Base-by-base conservation (phyloP, 768 basidiomycete genomes). In the Mycena kentingensis region DNA sequence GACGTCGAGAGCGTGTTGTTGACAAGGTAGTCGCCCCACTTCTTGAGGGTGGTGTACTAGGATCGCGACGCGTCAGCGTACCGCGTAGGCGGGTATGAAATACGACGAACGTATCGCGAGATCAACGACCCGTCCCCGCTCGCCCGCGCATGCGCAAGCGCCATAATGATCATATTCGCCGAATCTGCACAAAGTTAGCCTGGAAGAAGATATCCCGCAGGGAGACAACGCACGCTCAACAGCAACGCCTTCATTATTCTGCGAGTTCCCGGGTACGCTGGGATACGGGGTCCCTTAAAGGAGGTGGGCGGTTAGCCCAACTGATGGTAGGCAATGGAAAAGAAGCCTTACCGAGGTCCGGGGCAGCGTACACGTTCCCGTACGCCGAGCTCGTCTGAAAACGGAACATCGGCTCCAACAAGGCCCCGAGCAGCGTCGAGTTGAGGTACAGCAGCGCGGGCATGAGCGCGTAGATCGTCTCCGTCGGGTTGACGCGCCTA, bases 81-180 rank as follows among this genome's bases (percentile, higher is more conserved):
- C 16, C 18, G 13, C 15, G 3, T 22, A 21, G n/a, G n/a, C n/a
- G 21, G 29, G 31, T 36, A 44, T 16, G 37, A 34, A 15, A 19
- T 13, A 13, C 8, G 16, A 62, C 75, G 42, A 36, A 76, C 76
- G 54, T 75, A 75, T 32, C 53, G 58, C 7, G 48, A 49, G 31
- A 82, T 60, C 25, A 78, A 65, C 0, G 73, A 73, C 19, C 60
- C 63, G 38, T 72, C 68, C 6, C 68, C 67, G 4, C 65, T 61
- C 12, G 54, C 63, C 8, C 52, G 58, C 3, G 66, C 67, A 50
- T 71, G 65, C 29, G 77, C 77, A 39, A 79, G 66, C 8, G 74
- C 70, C 77, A 82, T 79, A 58, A 83, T 81, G 8, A 84, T 67
- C 80, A 83, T 82, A 58, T 79, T 82, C 21, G 79, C 80, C 29